Base-by-base conservation (phyloP, 2,329 filamentous ascomycete genomes). In the Talaromyces marneffei region DNA sequence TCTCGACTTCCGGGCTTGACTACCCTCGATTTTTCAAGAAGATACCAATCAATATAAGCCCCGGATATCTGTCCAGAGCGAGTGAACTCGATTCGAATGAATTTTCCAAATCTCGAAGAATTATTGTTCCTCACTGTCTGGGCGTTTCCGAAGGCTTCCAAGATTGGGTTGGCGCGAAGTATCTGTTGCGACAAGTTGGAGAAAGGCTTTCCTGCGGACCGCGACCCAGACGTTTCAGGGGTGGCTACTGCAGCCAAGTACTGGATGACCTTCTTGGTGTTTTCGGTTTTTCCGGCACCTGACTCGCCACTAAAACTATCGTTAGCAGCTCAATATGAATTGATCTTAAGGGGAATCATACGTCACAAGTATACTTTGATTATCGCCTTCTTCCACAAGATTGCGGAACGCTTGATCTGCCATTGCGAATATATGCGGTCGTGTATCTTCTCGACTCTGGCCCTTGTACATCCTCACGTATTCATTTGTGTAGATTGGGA, bases 381-480 rank as follows among this genome's bases (percentile, higher is more conserved):
- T 97, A 66, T 92, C 83, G 42, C 92, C 92, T 75, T 97, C 94
- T 58, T 97, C 92, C 0, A 99, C 91, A 33, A 99, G 80, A 70
- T 96, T 97, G 16, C 94, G 86, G 75, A 97, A 99, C 0, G 95
- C 94, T 71, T 95, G 89, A 73, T 99, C 95, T 12, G 94, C 93
- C 86, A 97, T 94, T 65, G 95, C 93, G 71, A 93, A 99, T 61
- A 99, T 97, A 72, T 99, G 94, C 8, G 94, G 94, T 69, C 94
- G 94, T 8, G 91, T 97, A 70, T 99, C 94, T 71, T 99, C 95
- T 66, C 93, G 83, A 67, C 83, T 92, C 62, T 91, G 85, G 5
- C 94, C 94, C 70, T 91, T 92, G 79, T 99, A 99, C 91, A 97
- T 96, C 71, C 96, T 95, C 79, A 99, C 85, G 77, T 97, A 97